Base-by-base conservation (phyloP, 2,329 filamentous ascomycete genomes). In the Polychaeton citri region DNA sequence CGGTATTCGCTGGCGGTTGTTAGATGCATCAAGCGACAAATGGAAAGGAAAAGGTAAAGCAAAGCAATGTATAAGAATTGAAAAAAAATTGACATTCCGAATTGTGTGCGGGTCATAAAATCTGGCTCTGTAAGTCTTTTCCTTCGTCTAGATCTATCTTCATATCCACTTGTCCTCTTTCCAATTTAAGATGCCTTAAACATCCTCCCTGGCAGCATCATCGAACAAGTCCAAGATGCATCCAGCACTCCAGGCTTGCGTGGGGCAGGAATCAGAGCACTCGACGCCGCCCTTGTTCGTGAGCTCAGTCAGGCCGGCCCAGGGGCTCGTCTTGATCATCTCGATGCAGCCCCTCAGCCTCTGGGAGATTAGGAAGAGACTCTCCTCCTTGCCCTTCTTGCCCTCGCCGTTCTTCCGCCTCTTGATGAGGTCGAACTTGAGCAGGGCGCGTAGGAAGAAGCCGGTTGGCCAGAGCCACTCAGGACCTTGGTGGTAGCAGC, bases 401-500 rank as follows among this genome's bases (percentile, higher is more conserved):
- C 24, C 24, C 18, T 32, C 30, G 13, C 18, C 30, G 1, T 66
- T 71, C 1, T 69, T 74, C 43, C 71, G 69, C 33, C 84, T 72
- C 19, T 86, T 70, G 64, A 72, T 70, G 34, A 96, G 64, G 55
- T 95, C 86, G 52, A 96, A 96, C 58, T 86, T 82, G 43, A 98
- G 71, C 45, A 98, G 65, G 1, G 90, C 90, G 33, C 92, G 78
- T 16, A 95, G 68, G 69, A 94, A 98, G 66, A 86, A 98, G 4
- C 90, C 90, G 1, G 85, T 88, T 0, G 88, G 92, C 90, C 90
- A 98, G 17, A 95, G 65, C 90, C 90, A 98, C 59, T 98, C 90
- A 0, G 90, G 92, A 4, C 90, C 90, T 59, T 96, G 88, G 59
- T 98, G 90, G 62, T 98, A 98, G 61, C 96, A 98, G 38, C 90